These are phyloP conservation scores for Odontarrhena argentea DNA, from an alignment of 345 rosid species.

Conservation along the genomic window DNA sequence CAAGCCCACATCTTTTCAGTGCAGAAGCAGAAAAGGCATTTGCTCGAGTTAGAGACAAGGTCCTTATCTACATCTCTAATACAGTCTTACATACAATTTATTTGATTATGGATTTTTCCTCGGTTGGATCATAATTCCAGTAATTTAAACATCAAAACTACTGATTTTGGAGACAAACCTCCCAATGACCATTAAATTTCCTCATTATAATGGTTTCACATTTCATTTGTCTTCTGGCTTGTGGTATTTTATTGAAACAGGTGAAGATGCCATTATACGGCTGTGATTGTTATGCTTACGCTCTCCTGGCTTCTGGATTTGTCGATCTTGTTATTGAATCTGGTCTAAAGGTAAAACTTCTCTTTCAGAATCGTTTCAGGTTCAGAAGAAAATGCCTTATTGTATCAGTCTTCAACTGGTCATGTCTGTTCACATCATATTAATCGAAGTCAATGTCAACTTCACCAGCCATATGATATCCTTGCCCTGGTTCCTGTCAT, in stretches of 20 bases:
- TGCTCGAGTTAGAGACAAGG: conserved; percentile 86
- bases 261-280: conserved; percentile 92
- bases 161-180: too few species aligned
- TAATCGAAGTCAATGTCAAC: conserved; percentile 14
- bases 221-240: conserved; percentile 21
- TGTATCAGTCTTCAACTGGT: conserved; percentile 16
- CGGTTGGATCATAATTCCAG: not conserved
- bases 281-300: conserved; percentile 97
- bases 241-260: conserved; percentile 43
- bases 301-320: conserved; percentile 89
- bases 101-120: conserved; percentile 15
- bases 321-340: conserved; percentile 97
- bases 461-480: conserved; percentile 82
- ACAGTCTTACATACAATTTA: conserved; percentile 13
- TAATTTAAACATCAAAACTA: conserved; percentile 1
- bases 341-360: conserved; percentile 73
- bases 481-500: conserved; percentile 88
- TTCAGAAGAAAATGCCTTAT: conserved; percentile 25
- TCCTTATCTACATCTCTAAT: conserved; percentile 31
- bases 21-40: conserved; percentile 78
- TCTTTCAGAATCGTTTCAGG: conserved; percentile 10
- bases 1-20: conserved; percentile 93
- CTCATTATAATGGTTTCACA: not conserved
- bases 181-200: too few species aligned
- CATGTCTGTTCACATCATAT: not conserved